Evolutionary conservation across 768 basidiomycete genomes (phyloP).

Genomic region (Sarcomyxa edulis): DNA sequence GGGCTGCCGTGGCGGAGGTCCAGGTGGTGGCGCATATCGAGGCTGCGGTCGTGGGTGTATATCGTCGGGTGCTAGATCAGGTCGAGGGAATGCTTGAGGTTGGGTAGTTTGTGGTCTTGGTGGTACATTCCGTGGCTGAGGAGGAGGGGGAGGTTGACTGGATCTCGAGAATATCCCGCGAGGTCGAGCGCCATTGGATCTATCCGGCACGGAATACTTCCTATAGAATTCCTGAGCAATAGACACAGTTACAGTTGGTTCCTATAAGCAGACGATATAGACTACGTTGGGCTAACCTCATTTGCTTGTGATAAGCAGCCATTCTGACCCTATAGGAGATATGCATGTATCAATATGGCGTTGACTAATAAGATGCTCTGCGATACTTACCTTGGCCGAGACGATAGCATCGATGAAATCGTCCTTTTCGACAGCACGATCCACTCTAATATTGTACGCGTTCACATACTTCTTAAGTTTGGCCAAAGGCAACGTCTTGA

Average conservation of each 20-base stretch:
- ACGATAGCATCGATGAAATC: slow-evolving; percentile 69
- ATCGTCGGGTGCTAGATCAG: slow-evolving; percentile 52
- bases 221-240: slow-evolving; percentile 49
- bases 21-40: slow-evolving; percentile 13
- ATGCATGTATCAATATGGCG: neutral
- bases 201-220: slow-evolving; percentile 55
- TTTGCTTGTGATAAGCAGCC: slow-evolving; percentile 58
- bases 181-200: slow-evolving; percentile 23
- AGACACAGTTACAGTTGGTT: neutral
- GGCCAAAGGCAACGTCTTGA: slow-evolving; percentile 50
- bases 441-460: slow-evolving; percentile 62
- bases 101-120: slow-evolving; percentile 9
- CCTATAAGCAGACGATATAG: neutral
- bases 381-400: slow-evolving; percentile 44
- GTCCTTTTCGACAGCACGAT: slow-evolving; percentile 69
- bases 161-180: slow-evolving; percentile 43
- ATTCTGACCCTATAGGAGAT: slow-evolving; percentile 37
- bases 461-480: slow-evolving; percentile 66
- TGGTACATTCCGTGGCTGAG: slow-evolving; percentile 22
- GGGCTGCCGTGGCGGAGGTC: slow-evolving; percentile 15
- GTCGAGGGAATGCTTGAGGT: slow-evolving; percentile 47
- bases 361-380: neutral
- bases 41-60: slow-evolving; percentile 20
- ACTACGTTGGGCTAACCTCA: slow-evolving; percentile 39
- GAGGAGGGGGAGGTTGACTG: slow-evolving; percentile 21